Base-by-base conservation (phyloP, 768 basidiomycete species). In the Pleurotus cornucopiae region DNA sequence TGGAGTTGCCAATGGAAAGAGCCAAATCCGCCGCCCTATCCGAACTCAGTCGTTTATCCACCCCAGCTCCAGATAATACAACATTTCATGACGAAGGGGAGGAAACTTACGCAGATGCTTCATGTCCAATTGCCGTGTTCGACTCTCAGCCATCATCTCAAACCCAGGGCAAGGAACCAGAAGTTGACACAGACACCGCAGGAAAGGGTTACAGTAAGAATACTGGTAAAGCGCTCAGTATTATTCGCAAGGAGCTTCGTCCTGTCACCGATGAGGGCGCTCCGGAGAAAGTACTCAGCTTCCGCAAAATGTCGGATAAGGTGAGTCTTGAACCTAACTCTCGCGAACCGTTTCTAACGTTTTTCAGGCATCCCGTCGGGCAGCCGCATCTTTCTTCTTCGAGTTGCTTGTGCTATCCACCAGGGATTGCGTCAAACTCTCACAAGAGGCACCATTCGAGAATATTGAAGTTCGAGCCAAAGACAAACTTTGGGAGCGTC, bases 301-400 rank as follows among this genome's bases (percentile, higher is more conserved):
- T 98, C 75, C 80, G 81, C 40, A 75, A 82, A 64, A 79, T 93
- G 75, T 79, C 91, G 12, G 79, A 89, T 61, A 91, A 91, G 77
- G 92, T 90, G 57, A 41, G 71, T 53, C 37, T 46, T 39, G 37
- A 52, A 39, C 52, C 20, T 13, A 34, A 21, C 13, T 14, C 21
- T 46, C 21, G 54, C 11, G 38, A 20, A 9, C 47, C 14, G 25
- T 49, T 13, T 57, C 45, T 52, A 55, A 40, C 60, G 12, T 49
- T 6, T 39, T 49, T 37, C 49, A 95, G 91, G 89, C 94, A 11
- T 89, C 92, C 7, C 87, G 91, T 46, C 85, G 93, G 41, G 97
- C 94, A 11, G 94, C 96, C 1, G 85, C 96, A 1, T 86, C 93
- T 1, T 98, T 99, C 77, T 99, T 99, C 79, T 99, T 99, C 67